phyloP scores from a whole-genome alignment of 345 rosid species.

The Aurinia saxatilis region DNA sequence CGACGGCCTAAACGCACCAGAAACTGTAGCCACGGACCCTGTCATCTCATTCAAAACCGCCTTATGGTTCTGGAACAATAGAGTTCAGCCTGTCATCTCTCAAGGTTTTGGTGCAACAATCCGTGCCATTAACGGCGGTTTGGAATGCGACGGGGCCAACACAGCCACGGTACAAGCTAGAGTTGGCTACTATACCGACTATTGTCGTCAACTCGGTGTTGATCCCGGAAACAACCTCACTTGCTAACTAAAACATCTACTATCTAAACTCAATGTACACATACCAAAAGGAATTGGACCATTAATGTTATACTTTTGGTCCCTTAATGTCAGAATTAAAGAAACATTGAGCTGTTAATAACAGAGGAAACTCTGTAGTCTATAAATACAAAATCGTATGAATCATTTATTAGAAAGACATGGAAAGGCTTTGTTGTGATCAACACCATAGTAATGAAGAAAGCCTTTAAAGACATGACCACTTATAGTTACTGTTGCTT shows the following conservation, averaged over 20 bases:
- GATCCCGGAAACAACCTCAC: constrained; percentile 47
- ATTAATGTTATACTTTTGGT: not conserved
- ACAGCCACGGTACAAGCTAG: constrained; percentile 36
- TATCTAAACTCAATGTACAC: too few species aligned
- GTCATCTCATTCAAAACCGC: constrained; percentile 55
- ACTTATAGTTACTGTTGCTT: constrained; percentile 74
- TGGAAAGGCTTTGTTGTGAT: constrained; percentile 40
- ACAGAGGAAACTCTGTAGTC: constrained; percentile 4
- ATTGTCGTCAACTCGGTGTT: constrained; percentile 48
- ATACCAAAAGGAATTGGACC: not conserved
- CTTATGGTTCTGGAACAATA: constrained; percentile 64
- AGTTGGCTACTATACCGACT: constrained; percentile 39
- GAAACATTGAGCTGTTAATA: not conserved
- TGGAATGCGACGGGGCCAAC: constrained; percentile 48
- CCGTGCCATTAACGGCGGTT: constrained; percentile 48
- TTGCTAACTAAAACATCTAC: constrained; percentile 34
- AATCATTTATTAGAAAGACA: constrained; percentile 21
- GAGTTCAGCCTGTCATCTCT: constrained; percentile 38
- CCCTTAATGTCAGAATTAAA: not conserved
- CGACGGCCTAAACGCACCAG: constrained; percentile 53
- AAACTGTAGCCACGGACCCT: constrained; percentile 49
- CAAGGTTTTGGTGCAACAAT: constrained; percentile 73
- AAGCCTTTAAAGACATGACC: constrained; percentile 90
- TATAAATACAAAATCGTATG: constrained; percentile 1
- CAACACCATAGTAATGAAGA: constrained; percentile 58